Base-by-base conservation (phyloP, 129 eudicot genomes). In the Silybum marianum region DNA sequence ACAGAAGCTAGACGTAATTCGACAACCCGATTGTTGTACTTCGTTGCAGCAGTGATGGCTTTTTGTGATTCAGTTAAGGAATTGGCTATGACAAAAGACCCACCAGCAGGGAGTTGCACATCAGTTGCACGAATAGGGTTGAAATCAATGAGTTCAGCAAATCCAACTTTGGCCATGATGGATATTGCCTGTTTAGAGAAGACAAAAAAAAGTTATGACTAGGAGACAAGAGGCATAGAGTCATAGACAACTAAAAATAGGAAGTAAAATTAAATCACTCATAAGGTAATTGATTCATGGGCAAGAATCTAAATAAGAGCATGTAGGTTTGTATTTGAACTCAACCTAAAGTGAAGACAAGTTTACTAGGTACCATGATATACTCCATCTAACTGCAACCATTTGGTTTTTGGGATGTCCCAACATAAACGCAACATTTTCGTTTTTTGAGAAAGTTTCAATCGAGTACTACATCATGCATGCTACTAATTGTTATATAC, bases 11-110 rank as follows among this genome's bases (percentile, higher is more conserved):
- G 82, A 36, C 97, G 93, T 72, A 97, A 93, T 71, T 93, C 98
- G 67, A 93, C 95, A 69, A 93, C 98, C 65, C 97, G 86, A 48
- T 93, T 93, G 81, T 93, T 93, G 90, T 93, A 93, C 42, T 93
- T 93, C 22, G 94, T 90, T 60, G 98, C 97, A 82, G 98, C 98
- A 24, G 98, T 93, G 58, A 91, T 97, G 68, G 97, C 98, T 84
- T 93, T 93, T 76, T 91, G 92, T 16, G 98, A 93, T 79, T 91
- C 95, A 40, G 97, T 97, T 81, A 93, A 72, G 58, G 98, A 93
- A 84, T 93, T 93, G 6, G 95, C 97, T 77, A 93, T 93, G 13
- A 93, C 92, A 83, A 93, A 93, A 22, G 97, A 84, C 4, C 98
- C 98, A 1, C 97, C 95, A 79, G 84, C 79, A 14, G 97, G 98